A percentile compares a stretch with the other conserved stretches of the same genome.
Conservation (phyloP, 140 eudicot genomes). For the Senecio squalidus region DNA sequence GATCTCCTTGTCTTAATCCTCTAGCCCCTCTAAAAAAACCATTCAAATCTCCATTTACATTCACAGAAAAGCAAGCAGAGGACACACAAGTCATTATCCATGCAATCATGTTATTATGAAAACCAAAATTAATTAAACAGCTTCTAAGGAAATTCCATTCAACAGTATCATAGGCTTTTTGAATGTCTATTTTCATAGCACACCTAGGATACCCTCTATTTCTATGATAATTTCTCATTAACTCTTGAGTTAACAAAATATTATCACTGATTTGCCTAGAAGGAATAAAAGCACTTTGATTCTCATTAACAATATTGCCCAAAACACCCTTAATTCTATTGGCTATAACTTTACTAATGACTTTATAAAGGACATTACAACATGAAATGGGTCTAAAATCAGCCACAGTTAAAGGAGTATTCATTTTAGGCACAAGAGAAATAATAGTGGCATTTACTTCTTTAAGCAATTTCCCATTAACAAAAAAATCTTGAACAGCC, state of each 20-base stretch:
- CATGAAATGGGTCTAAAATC: background rate
- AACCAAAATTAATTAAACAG: background rate
- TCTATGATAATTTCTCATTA: background rate
- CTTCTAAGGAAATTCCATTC: background rate
- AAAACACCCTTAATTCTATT: background rate
- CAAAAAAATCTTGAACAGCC: background rate
- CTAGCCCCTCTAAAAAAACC: background rate
- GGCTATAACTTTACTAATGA: background rate
- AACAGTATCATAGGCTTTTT: background rate
- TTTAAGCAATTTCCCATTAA: background rate
- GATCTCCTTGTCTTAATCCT: background rate
- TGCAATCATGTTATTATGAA: background rate
- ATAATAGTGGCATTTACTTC: background rate
- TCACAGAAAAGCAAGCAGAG: background rate
- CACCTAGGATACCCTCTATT: background rate
- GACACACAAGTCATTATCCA: background rate
- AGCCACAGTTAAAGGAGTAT: background rate
- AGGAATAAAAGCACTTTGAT: background rate
- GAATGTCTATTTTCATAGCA: background rate
- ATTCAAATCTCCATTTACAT: background rate
- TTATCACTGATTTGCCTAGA: background rate
- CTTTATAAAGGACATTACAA: background rate
- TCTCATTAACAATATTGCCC: background rate
- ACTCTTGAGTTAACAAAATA: background rate
- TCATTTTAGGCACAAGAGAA: background rate